These are phyloP conservation scores for Diaporthe citrichinensis DNA, from an alignment of 2,329 filamentous ascomycete genomes.

Conservation along the genomic window DNA sequence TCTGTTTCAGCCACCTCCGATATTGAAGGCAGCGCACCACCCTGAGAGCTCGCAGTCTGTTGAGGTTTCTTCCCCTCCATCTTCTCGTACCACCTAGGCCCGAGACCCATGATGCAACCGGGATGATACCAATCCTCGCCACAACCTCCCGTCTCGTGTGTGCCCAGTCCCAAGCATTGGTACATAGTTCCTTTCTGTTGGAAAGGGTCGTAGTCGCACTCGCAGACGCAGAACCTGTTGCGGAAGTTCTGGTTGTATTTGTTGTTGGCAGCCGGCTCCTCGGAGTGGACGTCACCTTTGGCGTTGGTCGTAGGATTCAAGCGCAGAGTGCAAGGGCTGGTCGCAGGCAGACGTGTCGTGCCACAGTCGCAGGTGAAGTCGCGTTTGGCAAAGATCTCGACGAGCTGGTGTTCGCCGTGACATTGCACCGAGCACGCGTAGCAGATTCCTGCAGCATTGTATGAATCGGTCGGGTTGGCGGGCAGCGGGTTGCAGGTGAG, in stretches of 20 bases:
- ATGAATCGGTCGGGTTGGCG: slow-evolving; percentile 70
- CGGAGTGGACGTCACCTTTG: slow-evolving; percentile 83
- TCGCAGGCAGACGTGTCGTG: slow-evolving; percentile 81
- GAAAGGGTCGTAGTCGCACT: slow-evolving; percentile 88
- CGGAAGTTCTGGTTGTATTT: slow-evolving; percentile 96
- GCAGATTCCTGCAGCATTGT: slow-evolving; percentile 86
- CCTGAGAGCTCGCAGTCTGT: slow-evolving; percentile 48
- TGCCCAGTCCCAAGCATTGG: slow-evolving; percentile 90
- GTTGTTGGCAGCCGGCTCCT: slow-evolving; percentile 80
- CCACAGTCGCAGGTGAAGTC: slow-evolving; percentile 98
- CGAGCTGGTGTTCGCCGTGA: slow-evolving; percentile 93
- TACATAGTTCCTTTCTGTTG: slow-evolving; percentile 98
- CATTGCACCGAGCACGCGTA: slow-evolving; percentile 98
- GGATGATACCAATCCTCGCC: slow-evolving; percentile 99
- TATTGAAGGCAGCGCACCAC: slow-evolving; percentile 61
- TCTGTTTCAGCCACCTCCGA: slow-evolving; percentile 61
- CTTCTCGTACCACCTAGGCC: slow-evolving; percentile 78
- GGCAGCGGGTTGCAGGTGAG: slow-evolving; percentile 92
- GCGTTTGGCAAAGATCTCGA: slow-evolving; percentile 96
- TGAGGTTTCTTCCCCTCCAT: slow-evolving; percentile 51
- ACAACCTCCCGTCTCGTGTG: slow-evolving; percentile 85
- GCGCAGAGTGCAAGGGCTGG: slow-evolving; percentile 82
- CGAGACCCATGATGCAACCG: slow-evolving; percentile 87
- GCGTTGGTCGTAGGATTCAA: slow-evolving; percentile 79
- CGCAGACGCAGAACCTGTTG: slow-evolving; percentile 93